Conservation (phyloP, 1,284 basidiomycete species). For the Flammula alnicola region DNA sequence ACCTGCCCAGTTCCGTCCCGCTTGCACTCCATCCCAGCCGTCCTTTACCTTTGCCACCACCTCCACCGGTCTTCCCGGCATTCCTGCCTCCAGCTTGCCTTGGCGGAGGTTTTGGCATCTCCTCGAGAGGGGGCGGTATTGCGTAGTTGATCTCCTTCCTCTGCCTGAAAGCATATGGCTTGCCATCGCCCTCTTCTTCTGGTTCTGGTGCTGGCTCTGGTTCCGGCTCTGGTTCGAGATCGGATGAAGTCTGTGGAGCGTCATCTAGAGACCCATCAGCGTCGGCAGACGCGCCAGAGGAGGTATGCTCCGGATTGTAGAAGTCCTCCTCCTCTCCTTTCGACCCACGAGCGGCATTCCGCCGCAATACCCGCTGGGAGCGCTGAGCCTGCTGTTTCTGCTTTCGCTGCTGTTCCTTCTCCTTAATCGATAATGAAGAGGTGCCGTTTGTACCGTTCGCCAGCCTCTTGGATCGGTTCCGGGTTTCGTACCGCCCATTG, state of each 20-base stretch:
- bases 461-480: constrained; percentile 28
- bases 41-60: constrained; percentile 40
- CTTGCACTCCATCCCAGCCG: constrained; percentile 76
- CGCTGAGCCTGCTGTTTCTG: constrained; percentile 24
- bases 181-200: constrained; percentile 58
- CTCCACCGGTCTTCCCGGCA: constrained; percentile 34
- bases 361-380: constrained; percentile 30
- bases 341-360: constrained; percentile 21
- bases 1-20: constrained; percentile 73
- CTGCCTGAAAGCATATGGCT: constrained; percentile 67
- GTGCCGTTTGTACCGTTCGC: neutral
- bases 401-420: constrained; percentile 19
- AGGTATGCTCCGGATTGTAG: constrained; percentile 48
- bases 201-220: constrained; percentile 44
- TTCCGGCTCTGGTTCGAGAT: constrained; percentile 43
- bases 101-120: constrained; percentile 53
- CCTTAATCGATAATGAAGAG: constrained; percentile 28
- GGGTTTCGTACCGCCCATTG: constrained; percentile 38
- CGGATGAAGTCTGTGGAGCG: constrained; percentile 52
- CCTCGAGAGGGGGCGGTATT: constrained; percentile 76
- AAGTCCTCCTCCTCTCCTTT: constrained; percentile 56
- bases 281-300: constrained; percentile 56
- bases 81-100: constrained; percentile 31
- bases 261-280: constrained; percentile 65
- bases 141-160: constrained; percentile 75